Evolutionary conservation across 805 yeast species (phyloP).

Genomic region (Hanseniaspora lachancei): DNA sequence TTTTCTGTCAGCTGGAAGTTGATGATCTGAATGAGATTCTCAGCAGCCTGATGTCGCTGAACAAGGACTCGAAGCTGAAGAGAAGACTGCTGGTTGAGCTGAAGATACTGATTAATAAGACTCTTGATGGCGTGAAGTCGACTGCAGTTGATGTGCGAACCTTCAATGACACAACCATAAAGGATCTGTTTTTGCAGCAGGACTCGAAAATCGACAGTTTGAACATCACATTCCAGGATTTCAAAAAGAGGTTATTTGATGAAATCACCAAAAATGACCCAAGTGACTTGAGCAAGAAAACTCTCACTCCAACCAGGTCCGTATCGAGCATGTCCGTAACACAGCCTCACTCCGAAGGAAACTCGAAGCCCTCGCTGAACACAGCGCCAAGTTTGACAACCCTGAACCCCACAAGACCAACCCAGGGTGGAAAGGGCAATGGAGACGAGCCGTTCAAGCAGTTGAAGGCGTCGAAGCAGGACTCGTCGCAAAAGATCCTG

Average conservation of each 20-base stretch:
- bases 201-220: slow-evolving; percentile 7
- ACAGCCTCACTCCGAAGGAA: background rate
- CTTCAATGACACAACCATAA: background rate
- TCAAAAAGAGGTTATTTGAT: slow-evolving; percentile 1
- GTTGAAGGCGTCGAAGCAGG: slow-evolving; percentile 74
- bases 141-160: background rate
- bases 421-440: background rate
- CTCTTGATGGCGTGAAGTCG: background rate
- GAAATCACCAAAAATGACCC: background rate
- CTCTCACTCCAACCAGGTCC: background rate
- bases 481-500: slow-evolving; percentile 75
- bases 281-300: background rate
- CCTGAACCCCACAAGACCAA: slow-evolving; percentile 11
- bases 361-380: background rate
- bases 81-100: background rate
- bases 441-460: slow-evolving; percentile 61
- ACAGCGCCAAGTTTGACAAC: slow-evolving; percentile 13
- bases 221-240: slow-evolving; percentile 11
- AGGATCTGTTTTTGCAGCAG: background rate
- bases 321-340: background rate
- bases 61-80: background rate
- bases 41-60: background rate
- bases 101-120: slow-evolving; percentile 2
- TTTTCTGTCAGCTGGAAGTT: background rate
- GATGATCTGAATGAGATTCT: slow-evolving; percentile 2